A percentile compares a stretch with the other conserved stretches of the same genome.
phyloP scores from a whole-genome alignment of 257 asterid genomes.

The Fraxinus pennsylvanica region DNA sequence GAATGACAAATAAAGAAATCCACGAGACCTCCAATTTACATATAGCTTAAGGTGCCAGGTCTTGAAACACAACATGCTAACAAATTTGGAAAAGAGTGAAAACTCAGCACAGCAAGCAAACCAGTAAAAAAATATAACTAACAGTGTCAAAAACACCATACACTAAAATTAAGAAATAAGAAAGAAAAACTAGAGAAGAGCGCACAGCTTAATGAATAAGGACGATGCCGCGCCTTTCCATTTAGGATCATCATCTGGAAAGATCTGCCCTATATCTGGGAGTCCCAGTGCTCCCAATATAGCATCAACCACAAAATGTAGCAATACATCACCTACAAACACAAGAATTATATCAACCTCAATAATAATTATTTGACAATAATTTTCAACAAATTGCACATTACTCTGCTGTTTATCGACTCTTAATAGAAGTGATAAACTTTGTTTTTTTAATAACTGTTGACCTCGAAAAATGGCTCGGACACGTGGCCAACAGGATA shows the following conservation, averaged over 20 bases:
- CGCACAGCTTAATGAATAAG: slow-evolving; percentile 78
- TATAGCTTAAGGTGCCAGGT: not conserved
- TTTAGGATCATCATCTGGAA: slow-evolving; percentile 93
- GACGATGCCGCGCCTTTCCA: slow-evolving; percentile 96
- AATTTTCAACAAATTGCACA: not conserved
- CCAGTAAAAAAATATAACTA: not conserved
- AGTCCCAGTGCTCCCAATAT: slow-evolving; percentile 92
- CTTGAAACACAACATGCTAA: not conserved
- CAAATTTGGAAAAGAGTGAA: not conserved
- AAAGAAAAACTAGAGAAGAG: slow-evolving; percentile 5
- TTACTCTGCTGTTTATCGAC: not conserved
- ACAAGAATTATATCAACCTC: slow-evolving; percentile 7
- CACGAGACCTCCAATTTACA: not conserved
- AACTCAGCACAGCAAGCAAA: not conserved
- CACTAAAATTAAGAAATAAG: not conserved
- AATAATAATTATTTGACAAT: not conserved
- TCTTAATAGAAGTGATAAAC: not conserved
- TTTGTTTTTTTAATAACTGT: too few relatives aligned
- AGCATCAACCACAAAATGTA: slow-evolving; percentile 96
- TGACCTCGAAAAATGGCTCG: too few relatives aligned
- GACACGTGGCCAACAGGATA: too few relatives aligned
- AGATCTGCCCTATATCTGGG: slow-evolving; percentile 91
- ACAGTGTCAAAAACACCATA: not conserved
- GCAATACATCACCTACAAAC: slow-evolving; percentile 80
- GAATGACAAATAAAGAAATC: too few relatives aligned